Base-by-base conservation (phyloP, 345 rosid genomes). In the Tarenaya hassleriana region DNA sequence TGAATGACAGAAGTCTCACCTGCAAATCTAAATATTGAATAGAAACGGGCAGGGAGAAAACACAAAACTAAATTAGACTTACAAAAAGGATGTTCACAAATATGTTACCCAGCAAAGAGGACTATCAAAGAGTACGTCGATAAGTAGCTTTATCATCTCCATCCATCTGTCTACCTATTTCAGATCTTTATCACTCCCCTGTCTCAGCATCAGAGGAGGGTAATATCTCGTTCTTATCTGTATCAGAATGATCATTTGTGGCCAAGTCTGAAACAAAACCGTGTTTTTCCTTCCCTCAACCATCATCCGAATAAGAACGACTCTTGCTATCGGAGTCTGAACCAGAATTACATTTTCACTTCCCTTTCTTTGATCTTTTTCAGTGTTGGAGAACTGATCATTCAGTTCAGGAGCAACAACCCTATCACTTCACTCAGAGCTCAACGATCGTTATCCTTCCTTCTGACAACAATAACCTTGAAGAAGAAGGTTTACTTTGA, bases 381-480 rank as follows among this genome's bases (percentile, higher is more conserved):
- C 29, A 24, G 29, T 24, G 29, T 2, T 2, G 29, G 29, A 2
- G 5, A 24, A 24, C 29, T 24, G 29, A 2, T 24, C 29, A 2
- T 24, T 24, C 29, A 5, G 2, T 2, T 24, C 29, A 24, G 29
- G 29, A 24, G 29, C 29, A 2, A 24, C 29, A 44, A 80, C 24
- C 82, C 82, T 40, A 73, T 75, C 85, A 80, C 73, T 69, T 77
- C 77, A 29, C 77, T 73, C 67, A 77, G 57, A 40, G 66, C 83
- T 64, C 38, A 75, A 45, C 17, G 69, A 56, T 81, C 80, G 33
- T 17, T 54, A 48, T 34, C 67, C 49, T 60, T 72, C 16, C 45
- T 54, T 48, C 57, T 67, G 37, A 47, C 32, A 50, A 41, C 61
- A 41, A 67, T 66, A 50, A 66, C 67, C 45, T 52, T 5, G 65